These are phyloP conservation scores for Leptographium radiaticola DNA, from an alignment of 2,329 filamentous ascomycete genomes.

Conservation along the genomic window DNA sequence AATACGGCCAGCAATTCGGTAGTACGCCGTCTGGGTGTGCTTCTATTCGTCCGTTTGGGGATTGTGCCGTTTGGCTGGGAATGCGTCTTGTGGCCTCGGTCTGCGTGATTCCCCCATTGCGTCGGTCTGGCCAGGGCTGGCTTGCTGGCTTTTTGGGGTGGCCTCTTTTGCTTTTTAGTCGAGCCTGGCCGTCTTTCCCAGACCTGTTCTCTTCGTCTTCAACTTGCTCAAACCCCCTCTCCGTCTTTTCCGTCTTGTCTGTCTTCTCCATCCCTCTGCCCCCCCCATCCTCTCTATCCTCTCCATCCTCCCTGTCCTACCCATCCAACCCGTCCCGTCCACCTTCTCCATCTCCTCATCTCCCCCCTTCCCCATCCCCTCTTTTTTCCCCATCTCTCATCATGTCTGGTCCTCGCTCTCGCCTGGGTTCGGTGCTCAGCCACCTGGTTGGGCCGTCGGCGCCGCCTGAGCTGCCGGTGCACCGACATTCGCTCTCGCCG, in stretches of 20 bases:
- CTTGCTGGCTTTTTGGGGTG: too few relatives aligned
- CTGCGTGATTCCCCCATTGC: too few relatives aligned
- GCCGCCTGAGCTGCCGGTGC: constrained; percentile 14
- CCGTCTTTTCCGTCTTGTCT: neutral
- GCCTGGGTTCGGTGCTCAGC: constrained; percentile 43
- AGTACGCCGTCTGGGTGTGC: neutral
- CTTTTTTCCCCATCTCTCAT: neutral
- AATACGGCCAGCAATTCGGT: neutral
- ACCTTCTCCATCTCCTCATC: neutral
- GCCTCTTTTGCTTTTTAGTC: too few relatives aligned
- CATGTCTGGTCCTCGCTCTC: constrained; percentile 53
- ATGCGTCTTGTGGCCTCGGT: neutral
- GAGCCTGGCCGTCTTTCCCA: too few relatives aligned
- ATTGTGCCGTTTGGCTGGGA: neutral
- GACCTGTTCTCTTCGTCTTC: too few relatives aligned
- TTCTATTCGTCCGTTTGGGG: neutral
- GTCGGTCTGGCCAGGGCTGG: too few relatives aligned
- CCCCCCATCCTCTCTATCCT: too few relatives aligned
- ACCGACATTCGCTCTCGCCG: constrained; percentile 71
- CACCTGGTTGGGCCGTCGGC: constrained; percentile 27
- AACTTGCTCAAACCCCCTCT: too few relatives aligned
- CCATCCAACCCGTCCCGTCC: neutral
- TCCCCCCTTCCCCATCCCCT: neutral
- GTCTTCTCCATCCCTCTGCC: neutral
- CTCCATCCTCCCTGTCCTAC: too few relatives aligned